Evolutionary conservation across 2,329 filamentous ascomycete species (phyloP), one percentile per base, ranked within the genome.

Genomic region (Hypoxylon sp.): DNA sequence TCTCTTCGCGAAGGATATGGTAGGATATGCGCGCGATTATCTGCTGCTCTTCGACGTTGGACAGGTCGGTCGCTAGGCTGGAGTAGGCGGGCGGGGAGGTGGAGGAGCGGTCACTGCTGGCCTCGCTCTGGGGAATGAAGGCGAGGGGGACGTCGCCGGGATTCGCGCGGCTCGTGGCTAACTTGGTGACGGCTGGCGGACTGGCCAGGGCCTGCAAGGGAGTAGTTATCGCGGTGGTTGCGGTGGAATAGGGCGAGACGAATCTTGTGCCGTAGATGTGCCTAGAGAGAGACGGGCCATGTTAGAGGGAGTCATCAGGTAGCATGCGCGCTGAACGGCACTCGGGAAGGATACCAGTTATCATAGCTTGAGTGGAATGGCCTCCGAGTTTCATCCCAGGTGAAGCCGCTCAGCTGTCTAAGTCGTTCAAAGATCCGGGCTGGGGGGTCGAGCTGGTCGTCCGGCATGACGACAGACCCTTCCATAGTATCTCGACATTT

Each of bases 1-100:
- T 83, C 78, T 98, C 93, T 66, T 97, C 86, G 6, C 93, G 87
- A 48, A 97, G 79, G 13, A 88, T 83, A 75, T 97, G 91, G 60
- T 85, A 88, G 0, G 93, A 97, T 40, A 97, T 82, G 18, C 92
- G 87, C 38, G 92, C 94, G 23, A 97, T 80, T 4, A 97, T 88
- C 6, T 83, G 82, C 60, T 69, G 69, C 56, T 86, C 82, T 74
- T 86, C 88, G 40, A 85, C 69, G 59, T 82, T 83, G 37, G 80
- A 78, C 61, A 81, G 75, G 69, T 87, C 81, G 69, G 67, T 75
- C 33, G 76, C 77, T 1, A 76, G 70, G 52, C 74, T 66, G 49
- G 65, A 68, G 62, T 65, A 68, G 50, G 63, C 64, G 38, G 67
- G 71, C 33, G 73, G 73, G 18, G 75, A 77, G 26, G 67, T 59